Evolutionary conservation across 768 basidiomycete species (phyloP), one percentile per base, ranked within the genome.

Genomic region (Boletus insuetus): DNA sequence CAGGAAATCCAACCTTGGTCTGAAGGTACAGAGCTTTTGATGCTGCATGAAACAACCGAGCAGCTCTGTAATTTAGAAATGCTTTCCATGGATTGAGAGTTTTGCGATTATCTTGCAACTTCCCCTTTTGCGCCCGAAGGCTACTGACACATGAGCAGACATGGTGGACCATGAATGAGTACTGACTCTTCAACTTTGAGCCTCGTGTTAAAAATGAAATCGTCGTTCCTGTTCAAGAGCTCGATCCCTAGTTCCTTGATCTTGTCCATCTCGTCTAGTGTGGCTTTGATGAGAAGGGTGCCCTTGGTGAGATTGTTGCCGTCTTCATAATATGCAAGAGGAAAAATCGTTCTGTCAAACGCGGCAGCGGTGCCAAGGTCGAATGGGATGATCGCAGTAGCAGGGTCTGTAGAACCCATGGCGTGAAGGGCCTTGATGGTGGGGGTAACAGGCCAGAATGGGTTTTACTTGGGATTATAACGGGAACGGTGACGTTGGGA

Each of bases 181-280:
- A 6, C 61, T n/a, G 7, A 58, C 60, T 0, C 38, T 17, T 58
- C 42, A 8, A 46, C 3, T 0, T 14, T 6, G 9, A 38, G 0
- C 37, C 51, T 58, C 3, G 60, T 55, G 6, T 46, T 38, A 2
- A 4, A 34, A 19, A 55, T 2, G 12, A 58, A 62, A 4, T 40
- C 20, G 0, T 9, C 13, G 17, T 53, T 32, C 4, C 26, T 10
- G 37, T 35, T 34, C 5, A 53, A 32, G 37, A 44, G 16, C 6
- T 53, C n/a, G n/a, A n/a, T n/a, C n/a, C 50, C 22, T 58, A 2
- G 2, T 38, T 2, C 1, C 0, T 5, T 6, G n/a, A 62, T 54
- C 14, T 16, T 16, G 0, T 3, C 13, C 42, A 61, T 58, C 17
- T 62, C 59, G 0, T 57, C 29, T 13, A 58, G 17, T 5, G 61